These are phyloP conservation scores for Buddleja alternifolia DNA, from an alignment of 257 asterid genomes.

Conservation along the genomic window DNA sequence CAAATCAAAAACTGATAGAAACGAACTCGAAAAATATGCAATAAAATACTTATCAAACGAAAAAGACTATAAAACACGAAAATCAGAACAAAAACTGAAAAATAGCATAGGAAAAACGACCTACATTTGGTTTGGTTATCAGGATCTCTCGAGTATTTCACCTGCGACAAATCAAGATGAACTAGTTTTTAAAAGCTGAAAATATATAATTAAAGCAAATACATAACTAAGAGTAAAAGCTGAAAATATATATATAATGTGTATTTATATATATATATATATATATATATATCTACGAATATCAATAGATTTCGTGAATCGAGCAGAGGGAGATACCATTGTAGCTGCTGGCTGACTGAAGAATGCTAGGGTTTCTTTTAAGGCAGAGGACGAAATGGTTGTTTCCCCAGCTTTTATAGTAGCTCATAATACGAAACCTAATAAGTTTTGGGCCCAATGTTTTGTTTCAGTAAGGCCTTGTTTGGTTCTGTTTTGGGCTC, in stretches of 20 bases:
- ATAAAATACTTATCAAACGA: background rate
- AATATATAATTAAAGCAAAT: background rate
- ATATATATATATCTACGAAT: too few species aligned
- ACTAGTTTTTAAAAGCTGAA: background rate
- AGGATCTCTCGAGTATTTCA: slow-evolving; percentile 84
- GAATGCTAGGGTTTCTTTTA: background rate
- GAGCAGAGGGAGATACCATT: slow-evolving; percentile 15
- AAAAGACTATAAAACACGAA: background rate
- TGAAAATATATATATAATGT: too few species aligned
- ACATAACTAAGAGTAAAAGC: too few species aligned
- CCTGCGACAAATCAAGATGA: slow-evolving; percentile 41
- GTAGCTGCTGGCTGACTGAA: slow-evolving; percentile 17
- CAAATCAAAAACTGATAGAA: too few species aligned
- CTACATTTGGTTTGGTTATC: slow-evolving; percentile 70
- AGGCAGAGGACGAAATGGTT: background rate
- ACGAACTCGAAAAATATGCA: background rate
- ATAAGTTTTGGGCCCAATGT: background rate
- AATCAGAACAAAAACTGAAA: background rate
- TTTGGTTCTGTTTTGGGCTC: too few species aligned
- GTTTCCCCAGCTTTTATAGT: slow-evolving; percentile 12
- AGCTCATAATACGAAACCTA: slow-evolving; percentile 6
- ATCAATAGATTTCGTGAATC: background rate
- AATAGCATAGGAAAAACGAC: background rate
- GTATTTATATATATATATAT: too few species aligned
- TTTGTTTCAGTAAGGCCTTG: too few species aligned